Conservation (phyloP, 1,139 yeast species). For the Zhuliangozyma blackwelliae region DNA sequence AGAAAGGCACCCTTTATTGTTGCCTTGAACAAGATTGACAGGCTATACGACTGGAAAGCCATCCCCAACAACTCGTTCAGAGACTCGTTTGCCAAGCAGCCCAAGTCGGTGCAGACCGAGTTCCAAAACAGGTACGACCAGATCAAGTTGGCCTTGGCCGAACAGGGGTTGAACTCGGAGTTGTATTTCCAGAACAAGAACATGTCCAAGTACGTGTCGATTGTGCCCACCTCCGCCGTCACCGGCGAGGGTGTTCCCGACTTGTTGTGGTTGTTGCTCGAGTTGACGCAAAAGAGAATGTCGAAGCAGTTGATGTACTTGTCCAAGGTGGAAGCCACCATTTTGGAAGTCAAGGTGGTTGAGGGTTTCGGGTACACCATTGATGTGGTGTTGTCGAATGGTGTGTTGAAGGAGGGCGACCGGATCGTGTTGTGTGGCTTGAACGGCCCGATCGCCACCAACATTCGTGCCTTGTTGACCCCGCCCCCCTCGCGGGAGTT, state of each 20-base stretch:
- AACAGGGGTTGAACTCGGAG: slow-evolving; percentile 98
- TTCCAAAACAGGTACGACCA: slow-evolving; percentile 83
- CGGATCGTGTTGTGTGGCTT: slow-evolving; percentile 93
- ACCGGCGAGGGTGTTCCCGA: slow-evolving; percentile 99
- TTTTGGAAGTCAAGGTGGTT: slow-evolving; percentile 95
- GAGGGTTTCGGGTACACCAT: slow-evolving; percentile 99
- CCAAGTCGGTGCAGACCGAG: slow-evolving; percentile 82
- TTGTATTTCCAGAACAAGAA: slow-evolving; percentile 93
- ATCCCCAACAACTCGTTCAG: slow-evolving; percentile 93
- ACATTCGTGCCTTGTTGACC: slow-evolving; percentile 89
- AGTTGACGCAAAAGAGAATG: slow-evolving; percentile 97
- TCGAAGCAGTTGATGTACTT: slow-evolving; percentile 96
- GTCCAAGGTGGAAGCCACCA: slow-evolving; percentile 90
- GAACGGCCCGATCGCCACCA: slow-evolving; percentile 98
- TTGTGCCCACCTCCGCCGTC: slow-evolving; percentile 97
- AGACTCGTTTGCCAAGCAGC: slow-evolving; percentile 82
- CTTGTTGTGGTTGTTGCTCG: slow-evolving; percentile 90
- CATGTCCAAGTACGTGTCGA: slow-evolving; percentile 86
- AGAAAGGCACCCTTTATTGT: slow-evolving; percentile 97
- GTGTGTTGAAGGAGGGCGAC: slow-evolving; percentile 92
- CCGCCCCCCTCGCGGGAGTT: slow-evolving; percentile 97
- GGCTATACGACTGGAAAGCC: slow-evolving; percentile 90
- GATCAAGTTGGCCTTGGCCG: slow-evolving; percentile 88
- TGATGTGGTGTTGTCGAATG: slow-evolving; percentile 94
- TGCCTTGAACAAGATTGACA: slow-evolving; percentile 94